Conservation (phyloP, 139 green algal species). For the Parachlorella kessleri region DNA sequence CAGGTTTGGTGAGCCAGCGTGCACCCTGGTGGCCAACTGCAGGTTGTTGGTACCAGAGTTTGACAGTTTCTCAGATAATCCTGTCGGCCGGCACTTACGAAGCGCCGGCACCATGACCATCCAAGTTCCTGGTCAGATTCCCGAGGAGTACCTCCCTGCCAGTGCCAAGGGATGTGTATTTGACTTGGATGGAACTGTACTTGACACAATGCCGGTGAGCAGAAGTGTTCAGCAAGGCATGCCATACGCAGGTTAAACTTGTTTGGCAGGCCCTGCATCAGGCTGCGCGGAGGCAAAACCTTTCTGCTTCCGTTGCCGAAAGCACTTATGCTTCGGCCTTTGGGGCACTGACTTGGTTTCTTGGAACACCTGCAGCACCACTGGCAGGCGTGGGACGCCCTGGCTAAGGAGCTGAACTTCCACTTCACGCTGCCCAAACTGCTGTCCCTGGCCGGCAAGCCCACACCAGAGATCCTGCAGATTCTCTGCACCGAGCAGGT, state of each 20-base stretch:
- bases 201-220: conserved; percentile 17
- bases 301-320: background rate
- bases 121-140: too few relatives aligned
- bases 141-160: background rate
- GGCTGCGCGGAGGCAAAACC: background rate
- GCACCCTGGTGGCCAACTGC: too few relatives aligned
- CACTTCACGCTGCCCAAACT: background rate
- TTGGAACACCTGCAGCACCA: conserved; percentile 1
- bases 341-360: background rate
- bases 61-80: too few relatives aligned
- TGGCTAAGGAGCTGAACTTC: conserved; percentile 8
- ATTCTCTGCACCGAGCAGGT: conserved; percentile 4
- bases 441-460: conserved; percentile 16
- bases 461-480: conserved; percentile 4
- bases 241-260: background rate
- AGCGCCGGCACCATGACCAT: too few relatives aligned
- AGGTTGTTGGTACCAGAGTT: too few relatives aligned
- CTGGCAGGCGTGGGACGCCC: conserved; percentile 23
- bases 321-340: background rate
- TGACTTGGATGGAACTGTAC: conserved; percentile 23
- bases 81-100: too few relatives aligned
- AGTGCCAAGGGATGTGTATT: background rate
- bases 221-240: background rate
- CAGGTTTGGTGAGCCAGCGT: too few relatives aligned
- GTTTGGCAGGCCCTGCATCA: background rate